These are phyloP conservation scores for Saprolegnia diclina DNA, from an alignment of 352 stramenopile species.

Conservation along the genomic window DNA sequence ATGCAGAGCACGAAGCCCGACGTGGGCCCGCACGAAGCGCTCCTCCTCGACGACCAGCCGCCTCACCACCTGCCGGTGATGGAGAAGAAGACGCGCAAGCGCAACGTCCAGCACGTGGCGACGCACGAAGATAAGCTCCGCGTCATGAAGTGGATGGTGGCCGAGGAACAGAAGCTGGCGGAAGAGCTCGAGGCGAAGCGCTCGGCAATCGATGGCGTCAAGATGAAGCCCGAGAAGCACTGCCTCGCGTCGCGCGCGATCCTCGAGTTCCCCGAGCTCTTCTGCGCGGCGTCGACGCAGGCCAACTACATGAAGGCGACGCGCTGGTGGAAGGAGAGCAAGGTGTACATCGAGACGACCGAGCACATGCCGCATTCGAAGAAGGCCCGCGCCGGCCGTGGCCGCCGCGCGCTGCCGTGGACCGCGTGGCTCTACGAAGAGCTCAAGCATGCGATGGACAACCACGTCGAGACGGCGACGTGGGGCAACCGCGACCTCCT, in stretches of 20 bases:
- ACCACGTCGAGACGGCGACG: neutral
- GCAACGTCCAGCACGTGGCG: slow-evolving; percentile 19
- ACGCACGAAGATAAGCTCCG: slow-evolving; percentile 22
- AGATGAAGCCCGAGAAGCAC: neutral
- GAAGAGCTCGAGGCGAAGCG: neutral
- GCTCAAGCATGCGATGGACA: slow-evolving; percentile 13
- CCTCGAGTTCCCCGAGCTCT: slow-evolving; percentile 9
- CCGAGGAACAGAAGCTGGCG: slow-evolving; percentile 8
- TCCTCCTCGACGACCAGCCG: neutral
- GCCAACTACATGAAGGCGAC: slow-evolving; percentile 25
- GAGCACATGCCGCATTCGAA: slow-evolving; percentile 12
- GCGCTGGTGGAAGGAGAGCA: slow-evolving; percentile 23
- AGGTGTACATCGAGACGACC: slow-evolving; percentile 16
- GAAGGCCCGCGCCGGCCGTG: slow-evolving; percentile 17
- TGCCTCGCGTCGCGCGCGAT: slow-evolving; percentile 20
- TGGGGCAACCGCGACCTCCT: slow-evolving; percentile 23
- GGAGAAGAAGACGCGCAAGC: slow-evolving; percentile 13
- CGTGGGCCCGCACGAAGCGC: neutral
- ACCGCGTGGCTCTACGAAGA: slow-evolving; percentile 18
- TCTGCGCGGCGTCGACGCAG: slow-evolving; percentile 6
- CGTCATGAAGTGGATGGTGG: slow-evolving; percentile 25
- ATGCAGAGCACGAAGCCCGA: neutral
- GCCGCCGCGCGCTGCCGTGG: slow-evolving; percentile 8
- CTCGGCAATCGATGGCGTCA: neutral
- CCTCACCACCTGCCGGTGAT: neutral